Evolutionary conservation across 805 yeast genomes (phyloP), one percentile per base, ranked within the genome.

Genomic region (Kuraishia hungarica): DNA sequence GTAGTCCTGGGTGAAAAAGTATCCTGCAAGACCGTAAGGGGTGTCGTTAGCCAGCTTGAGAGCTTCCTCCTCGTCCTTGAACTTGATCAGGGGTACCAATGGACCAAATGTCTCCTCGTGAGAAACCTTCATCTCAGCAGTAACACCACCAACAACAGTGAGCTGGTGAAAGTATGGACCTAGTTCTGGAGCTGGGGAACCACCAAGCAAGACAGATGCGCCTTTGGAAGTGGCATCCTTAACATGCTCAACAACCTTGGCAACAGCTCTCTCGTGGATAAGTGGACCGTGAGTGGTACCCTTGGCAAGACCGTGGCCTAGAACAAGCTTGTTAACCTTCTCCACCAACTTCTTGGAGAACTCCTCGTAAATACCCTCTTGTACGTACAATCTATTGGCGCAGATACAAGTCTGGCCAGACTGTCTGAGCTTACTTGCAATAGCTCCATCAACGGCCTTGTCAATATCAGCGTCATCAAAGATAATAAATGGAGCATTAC

Each of bases 101-200:
- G 96, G 96, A 1, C 94, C 96, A 67, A 88, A 88, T 1, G 92
- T 87, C 67, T 88, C 96, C 61, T 87, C 91, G n/a, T 67, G 60
- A 60, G 78, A 74, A 39, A 87, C 80, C 48, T 67, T 59, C 82
- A 87, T 87, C 21, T 74, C 75, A 2, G 72, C 66, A 52, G 83
- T 80, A 51, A 82, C 87, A 57, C 81, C 79, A n/a, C 80, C 74
- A 53, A 88, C 66, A 15, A 88, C 75, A 0, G 96, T 88, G 55
- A 88, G 83, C 26, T 81, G 84, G 64, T 77, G 88, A 74, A 83
- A 88, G 63, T 73, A 73, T 49, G 77, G 79, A 4, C 93, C 93
- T 19, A 86, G 62, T 24, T 79, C 80, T 2, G 77, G 66, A 29
- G 81, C 76, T 17, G 69, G 66, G 2, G 72, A 63, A 39, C 96